Conservation (phyloP, 352 stramenopile genomes). For the Phytophthora pistaciae region DNA sequence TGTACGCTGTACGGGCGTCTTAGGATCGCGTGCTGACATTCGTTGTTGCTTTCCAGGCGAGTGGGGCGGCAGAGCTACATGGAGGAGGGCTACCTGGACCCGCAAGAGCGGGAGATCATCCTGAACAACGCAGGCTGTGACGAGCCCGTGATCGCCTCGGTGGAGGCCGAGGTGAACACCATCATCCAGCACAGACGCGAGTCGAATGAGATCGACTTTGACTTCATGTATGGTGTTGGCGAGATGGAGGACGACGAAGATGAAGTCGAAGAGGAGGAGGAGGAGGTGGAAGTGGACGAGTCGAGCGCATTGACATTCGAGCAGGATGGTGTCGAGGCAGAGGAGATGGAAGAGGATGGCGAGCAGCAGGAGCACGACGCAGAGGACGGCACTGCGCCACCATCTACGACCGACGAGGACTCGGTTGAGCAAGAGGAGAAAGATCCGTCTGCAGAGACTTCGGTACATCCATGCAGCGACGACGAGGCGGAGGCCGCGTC, state of each 20-base stretch:
- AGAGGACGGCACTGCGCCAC: conserved; percentile 5
- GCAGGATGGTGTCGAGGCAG: conserved; percentile 18
- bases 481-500: conserved; percentile 30
- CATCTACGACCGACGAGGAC: conserved; percentile 18
- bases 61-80: conserved; percentile 87
- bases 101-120: conserved; percentile 77
- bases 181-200: conserved; percentile 85
- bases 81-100: conserved; percentile 87
- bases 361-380: conserved; percentile 28
- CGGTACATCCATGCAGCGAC: conserved; percentile 26
- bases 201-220: conserved; percentile 86
- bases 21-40: conserved; percentile 8
- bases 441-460: conserved; percentile 14
- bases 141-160: conserved; percentile 71
- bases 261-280: conserved; percentile 38
- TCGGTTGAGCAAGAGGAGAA: conserved; percentile 23
- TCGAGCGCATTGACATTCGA: conserved; percentile 30
- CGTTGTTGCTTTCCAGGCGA: conserved; percentile 29
- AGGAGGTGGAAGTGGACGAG: conserved; percentile 35
- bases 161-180: conserved; percentile 84
- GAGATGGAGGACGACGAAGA: conserved; percentile 50
- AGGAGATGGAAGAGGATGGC: conserved; percentile 24
- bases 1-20: not conserved
- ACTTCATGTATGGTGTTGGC: conserved; percentile 75
- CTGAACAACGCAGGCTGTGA: conserved; percentile 82